Percentiles rank a stretch among this genome's conserved stretches.
Evolutionary conservation across 768 basidiomycete genomes (phyloP).

Genomic region (Lactarius pseudohatsudake): DNA sequence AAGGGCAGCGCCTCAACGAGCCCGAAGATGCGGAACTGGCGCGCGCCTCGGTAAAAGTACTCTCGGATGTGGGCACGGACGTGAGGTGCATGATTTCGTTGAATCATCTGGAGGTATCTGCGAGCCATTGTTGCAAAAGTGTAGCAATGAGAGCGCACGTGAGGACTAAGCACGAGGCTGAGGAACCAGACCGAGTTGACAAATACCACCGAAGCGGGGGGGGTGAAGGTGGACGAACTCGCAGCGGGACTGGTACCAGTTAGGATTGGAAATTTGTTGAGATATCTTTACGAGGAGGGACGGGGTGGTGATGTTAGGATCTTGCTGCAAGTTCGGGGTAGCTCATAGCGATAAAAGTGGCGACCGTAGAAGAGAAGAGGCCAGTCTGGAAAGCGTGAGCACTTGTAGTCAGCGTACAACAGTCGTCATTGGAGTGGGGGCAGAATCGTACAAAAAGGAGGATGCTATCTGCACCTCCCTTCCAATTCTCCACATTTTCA

Average conservation of each 20-base stretch:
- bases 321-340: not conserved
- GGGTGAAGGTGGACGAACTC: not conserved
- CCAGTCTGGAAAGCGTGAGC: not conserved
- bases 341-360: not conserved
- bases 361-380: not conserved
- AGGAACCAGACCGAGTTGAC: constrained; percentile 8
- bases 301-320: not conserved
- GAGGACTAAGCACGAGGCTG: constrained; percentile 10
- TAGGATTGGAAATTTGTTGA: not conserved
- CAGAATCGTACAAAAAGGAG: not conserved
- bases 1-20: constrained; percentile 40
- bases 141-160: not conserved
- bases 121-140: constrained; percentile 11
- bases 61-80: constrained; percentile 9
- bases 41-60: constrained; percentile 40
- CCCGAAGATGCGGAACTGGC: constrained; percentile 40
- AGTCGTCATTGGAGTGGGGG: not conserved
- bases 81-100: not conserved
- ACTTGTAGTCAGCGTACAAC: not conserved
- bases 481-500: constrained; percentile 1
- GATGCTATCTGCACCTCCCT: constrained; percentile 1
- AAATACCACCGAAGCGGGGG: not conserved
- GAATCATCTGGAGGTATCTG: not conserved
- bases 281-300: not conserved
- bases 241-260: not conserved